Evolutionary conservation across 352 stramenopile species (phyloP).

Genomic region (Thalassiosira ordinaria): DNA sequence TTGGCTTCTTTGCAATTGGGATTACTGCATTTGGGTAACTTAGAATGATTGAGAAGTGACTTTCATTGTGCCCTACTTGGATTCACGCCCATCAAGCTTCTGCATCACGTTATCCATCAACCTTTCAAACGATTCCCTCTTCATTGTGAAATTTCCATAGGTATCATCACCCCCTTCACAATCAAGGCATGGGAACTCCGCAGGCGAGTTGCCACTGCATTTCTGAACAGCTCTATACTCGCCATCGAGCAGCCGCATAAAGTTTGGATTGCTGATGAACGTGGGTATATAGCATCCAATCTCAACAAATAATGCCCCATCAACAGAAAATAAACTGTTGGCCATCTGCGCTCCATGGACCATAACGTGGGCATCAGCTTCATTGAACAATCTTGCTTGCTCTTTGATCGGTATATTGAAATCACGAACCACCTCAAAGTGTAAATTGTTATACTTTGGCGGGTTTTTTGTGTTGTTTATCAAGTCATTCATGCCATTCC

Average conservation of each 20-base stretch:
- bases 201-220: neutral
- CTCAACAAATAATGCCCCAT: constrained; percentile 19
- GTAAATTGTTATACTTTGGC: constrained; percentile 14
- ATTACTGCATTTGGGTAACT: too few relatives aligned
- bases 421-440: constrained; percentile 19
- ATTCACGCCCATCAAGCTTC: too few relatives aligned
- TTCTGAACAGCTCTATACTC: neutral
- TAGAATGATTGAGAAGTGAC: too few relatives aligned
- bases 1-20: too few relatives aligned
- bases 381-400: constrained; percentile 28
- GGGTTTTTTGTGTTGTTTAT: neutral
- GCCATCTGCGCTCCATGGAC: constrained; percentile 29
- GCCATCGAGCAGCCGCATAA: constrained; percentile 4
- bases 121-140: neutral
- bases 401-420: constrained; percentile 20
- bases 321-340: constrained; percentile 26
- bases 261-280: constrained; percentile 9
- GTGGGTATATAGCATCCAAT: constrained; percentile 14
- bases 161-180: neutral
- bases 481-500: neutral
- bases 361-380: constrained; percentile 32
- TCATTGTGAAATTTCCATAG: neutral
- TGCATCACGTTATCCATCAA: too few relatives aligned
- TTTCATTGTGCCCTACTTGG: too few relatives aligned
- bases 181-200: neutral